These are phyloP conservation scores for Entomophthora muscae DNA, from an alignment of 371 early-diverging fungal genomes.

Conservation along the genomic window DNA sequence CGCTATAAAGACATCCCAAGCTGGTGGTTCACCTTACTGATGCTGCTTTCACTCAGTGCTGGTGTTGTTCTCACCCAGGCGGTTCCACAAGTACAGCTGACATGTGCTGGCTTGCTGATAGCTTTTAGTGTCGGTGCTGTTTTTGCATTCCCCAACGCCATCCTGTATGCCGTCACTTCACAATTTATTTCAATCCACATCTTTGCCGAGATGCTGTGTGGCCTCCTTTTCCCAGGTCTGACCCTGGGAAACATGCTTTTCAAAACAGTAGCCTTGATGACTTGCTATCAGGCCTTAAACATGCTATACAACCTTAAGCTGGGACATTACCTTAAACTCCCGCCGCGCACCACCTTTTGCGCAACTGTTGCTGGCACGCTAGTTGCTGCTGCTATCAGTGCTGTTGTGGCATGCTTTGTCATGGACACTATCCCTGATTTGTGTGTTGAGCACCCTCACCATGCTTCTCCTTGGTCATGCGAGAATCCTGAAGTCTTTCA, in stretches of 20 bases:
- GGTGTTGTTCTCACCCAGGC: too few relatives aligned
- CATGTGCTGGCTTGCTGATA: constrained; percentile 53
- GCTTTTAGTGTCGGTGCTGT: constrained; percentile 39
- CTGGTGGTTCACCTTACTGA: too few relatives aligned
- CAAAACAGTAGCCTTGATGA: constrained; percentile 31
- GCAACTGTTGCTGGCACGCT: constrained; percentile 30
- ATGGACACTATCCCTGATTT: constrained; percentile 14
- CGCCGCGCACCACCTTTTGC: constrained; percentile 28
- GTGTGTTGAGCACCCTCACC: constrained; percentile 15
- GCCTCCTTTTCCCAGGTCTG: constrained; percentile 36
- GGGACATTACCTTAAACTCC: constrained; percentile 44
- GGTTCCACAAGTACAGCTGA: too few relatives aligned
- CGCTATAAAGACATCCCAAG: constrained; percentile 39
- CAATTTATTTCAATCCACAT: constrained; percentile 52
- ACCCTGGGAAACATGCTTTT: constrained; percentile 25
- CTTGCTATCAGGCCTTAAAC: constrained; percentile 29
- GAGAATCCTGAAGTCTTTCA: constrained; percentile 18
- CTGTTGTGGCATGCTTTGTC: constrained; percentile 18
- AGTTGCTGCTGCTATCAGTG: constrained; percentile 16
- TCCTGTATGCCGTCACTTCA: constrained; percentile 49
- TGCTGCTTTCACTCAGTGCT: too few relatives aligned
- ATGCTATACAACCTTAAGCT: constrained; percentile 28
- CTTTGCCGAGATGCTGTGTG: constrained; percentile 45
- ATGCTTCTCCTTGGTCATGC: constrained; percentile 18
- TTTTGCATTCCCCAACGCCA: constrained; percentile 64